Evolutionary conservation across 768 basidiomycete species (phyloP), one percentile per base, ranked within the genome.

Genomic region (Piloderma croceum): DNA sequence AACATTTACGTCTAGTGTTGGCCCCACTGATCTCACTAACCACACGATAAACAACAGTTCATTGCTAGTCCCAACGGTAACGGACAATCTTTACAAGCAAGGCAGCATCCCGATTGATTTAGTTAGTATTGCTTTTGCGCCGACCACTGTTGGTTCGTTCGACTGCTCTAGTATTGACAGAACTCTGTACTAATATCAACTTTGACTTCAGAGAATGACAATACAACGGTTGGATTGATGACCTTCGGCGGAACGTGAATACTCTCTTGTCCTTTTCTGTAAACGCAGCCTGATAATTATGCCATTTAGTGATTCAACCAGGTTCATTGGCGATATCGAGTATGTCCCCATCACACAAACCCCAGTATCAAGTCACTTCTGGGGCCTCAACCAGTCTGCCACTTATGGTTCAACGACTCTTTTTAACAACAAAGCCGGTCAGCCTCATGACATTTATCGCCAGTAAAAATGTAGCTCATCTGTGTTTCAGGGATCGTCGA

Each of bases 11-110:
- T 33, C 13, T 17, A 83, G 80, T 13, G 71, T 83, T 42, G 83
- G 82, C 15, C 83, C 83, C 17, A 59, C 62, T 7, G 68, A 60
- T 39, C 64, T 84, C 34, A 83, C 82, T 1, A 9, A 59, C 36
- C 73, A 68, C 53, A 67, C 66, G 3, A 52, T 70, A 15, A 60
- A 53, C 22, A 29, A 24, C 44, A 43, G 21, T 3, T 45, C 49
- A 3, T 45, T 37, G 22, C 48, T 45, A 18, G 66, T 79, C 43
- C 74, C 75, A 7, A 78, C 80, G 4, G 75, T 84, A 22, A 76
- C 73, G 9, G 73, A 77, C 46, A 80, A 76, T 49, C 59, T 74
- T 12, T 74, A 67, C 52, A 31, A 39, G 5, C 56, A 64, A 29
- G 69, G 70, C 5, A 42, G 46, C 1, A 77, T 77, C 43, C 34